Evolutionary conservation across 2,329 filamentous ascomycete genomes (phyloP), one percentile per base, ranked within the genome.

Genomic region (Polychaeton citri): DNA sequence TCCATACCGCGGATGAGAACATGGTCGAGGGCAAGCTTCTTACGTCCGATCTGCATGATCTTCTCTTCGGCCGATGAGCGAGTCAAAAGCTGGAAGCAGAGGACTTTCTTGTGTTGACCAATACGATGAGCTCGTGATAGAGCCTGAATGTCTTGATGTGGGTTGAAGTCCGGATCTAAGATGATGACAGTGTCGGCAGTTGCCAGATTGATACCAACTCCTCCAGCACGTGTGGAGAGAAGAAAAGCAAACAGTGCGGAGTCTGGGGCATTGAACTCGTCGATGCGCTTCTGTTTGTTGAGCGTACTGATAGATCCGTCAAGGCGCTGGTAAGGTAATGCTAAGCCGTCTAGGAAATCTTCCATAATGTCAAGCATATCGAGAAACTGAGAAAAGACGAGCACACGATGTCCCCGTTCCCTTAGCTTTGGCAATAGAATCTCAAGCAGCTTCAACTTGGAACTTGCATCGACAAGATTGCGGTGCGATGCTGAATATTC

Each of bases 131-230:
- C 90, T 45, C 92, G 78, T 19, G 88, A 93, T 19, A 98, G 69
- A 0, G 90, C 90, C 57, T 98, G 90, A 28, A 98, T 81, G 51
- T 98, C 92, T 59, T 98, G 90, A 53, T 98, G 90, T 1, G 90
- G 90, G 43, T 98, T 98, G 66, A 93, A 96, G 53, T 98, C 90
- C 0, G 85, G 85, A 49, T 98, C 87, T 46, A 96, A 76, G 45
- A 98, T 95, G 45, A 98, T 95, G 42, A 98, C 92, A 0, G 90
- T 98, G 53, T 98, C 90, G 2, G 90, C 90, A 6, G 87, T 94
- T 0, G 90, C 90, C 37, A 98, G 69, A 53, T 98, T 98, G 65
- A 98, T 98, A 12, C 90, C 92, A 0, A 98, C 88, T 50, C 92
- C 90, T 36, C 90, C 90, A 13, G 92, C 87, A 43, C 90, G 79